These are phyloP conservation scores for Tylopilus balloui DNA, from an alignment of 768 basidiomycete species.

Conservation along the genomic window DNA sequence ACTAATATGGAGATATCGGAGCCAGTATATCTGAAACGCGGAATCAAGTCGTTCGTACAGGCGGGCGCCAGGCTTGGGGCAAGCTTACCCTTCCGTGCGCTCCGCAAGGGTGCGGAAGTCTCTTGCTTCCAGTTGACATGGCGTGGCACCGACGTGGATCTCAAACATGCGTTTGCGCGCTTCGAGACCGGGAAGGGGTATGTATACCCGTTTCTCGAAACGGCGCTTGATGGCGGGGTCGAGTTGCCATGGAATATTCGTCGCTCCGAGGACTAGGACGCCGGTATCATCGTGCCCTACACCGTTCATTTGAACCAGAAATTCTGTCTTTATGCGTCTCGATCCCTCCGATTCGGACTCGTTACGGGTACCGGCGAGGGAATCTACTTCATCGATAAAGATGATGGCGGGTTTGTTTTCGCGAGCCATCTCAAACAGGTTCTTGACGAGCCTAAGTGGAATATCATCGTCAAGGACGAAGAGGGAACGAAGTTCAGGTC, in stretches of 20 bases:
- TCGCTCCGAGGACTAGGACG: conserved; percentile 93
- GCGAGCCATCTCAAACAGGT: conserved; percentile 93
- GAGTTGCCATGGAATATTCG: conserved; percentile 98
- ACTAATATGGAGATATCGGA: conserved; percentile 94
- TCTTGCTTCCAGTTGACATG: conserved; percentile 71
- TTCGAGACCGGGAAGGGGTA: conserved; percentile 91
- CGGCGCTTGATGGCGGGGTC: conserved; percentile 97
- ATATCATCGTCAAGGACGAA: conserved; percentile 1
- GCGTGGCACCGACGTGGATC: conserved; percentile 90
- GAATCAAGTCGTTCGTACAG: not conserved
- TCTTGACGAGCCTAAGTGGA: conserved; percentile 75
- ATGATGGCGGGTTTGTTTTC: conserved; percentile 97
- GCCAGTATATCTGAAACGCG: conserved; percentile 65
- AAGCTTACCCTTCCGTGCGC: conserved; percentile 72
- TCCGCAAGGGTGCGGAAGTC: conserved; percentile 83
- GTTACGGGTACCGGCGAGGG: conserved; percentile 87
- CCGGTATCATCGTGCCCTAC: conserved; percentile 98
- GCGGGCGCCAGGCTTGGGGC: not conserved
- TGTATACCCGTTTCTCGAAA: conserved; percentile 98
- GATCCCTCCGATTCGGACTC: conserved; percentile 98
- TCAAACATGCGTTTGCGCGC: conserved; percentile 95
- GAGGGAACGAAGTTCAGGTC: not conserved
- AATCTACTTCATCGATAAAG: conserved; percentile 98
- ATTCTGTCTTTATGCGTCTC: conserved; percentile 96
- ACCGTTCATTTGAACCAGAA: conserved; percentile 97